Conservation (phyloP, 306 rosid species). For the Clitoria ternatea region DNA sequence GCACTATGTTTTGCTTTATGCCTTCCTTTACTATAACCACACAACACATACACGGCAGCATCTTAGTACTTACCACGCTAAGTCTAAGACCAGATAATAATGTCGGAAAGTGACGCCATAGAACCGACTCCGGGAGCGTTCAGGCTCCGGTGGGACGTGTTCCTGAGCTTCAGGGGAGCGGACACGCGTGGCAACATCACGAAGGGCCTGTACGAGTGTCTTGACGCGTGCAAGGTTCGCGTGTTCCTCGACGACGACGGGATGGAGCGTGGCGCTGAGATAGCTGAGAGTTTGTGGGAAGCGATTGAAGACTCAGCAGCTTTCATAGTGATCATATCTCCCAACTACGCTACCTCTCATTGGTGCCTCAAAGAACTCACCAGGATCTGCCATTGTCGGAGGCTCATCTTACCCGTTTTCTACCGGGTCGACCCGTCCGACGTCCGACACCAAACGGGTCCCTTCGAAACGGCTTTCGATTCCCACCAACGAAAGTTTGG, state of each 20-base stretch:
- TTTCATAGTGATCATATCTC: conserved; percentile 34
- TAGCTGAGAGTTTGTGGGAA: not conserved
- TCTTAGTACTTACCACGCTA: no score
- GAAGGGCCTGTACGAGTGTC: conserved; percentile 6
- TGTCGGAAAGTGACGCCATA: not conserved
- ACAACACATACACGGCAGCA: no score
- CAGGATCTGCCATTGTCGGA: conserved; percentile 8
- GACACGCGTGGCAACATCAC: conserved; percentile 32
- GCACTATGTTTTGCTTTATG: no score
- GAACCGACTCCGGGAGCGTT: not conserved
- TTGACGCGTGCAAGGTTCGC: conserved; percentile 7
- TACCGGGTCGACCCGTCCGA: conserved; percentile 28
- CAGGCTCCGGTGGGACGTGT: conserved; percentile 33
- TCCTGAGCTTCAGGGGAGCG: conserved; percentile 44
- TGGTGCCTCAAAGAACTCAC: conserved; percentile 45
- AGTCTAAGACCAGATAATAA: no score
- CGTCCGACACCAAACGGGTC: conserved; percentile 20
- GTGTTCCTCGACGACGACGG: conserved; percentile 37
- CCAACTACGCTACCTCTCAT: conserved; percentile 26
- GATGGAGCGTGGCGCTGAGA: conserved; percentile 29
- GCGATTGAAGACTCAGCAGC: conserved; percentile 40
- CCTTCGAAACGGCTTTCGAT: not conserved
- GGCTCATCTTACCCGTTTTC: conserved; percentile 36
- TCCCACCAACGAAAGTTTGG: not conserved
- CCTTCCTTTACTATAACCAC: no score